Conservation (phyloP, 768 basidiomycete species). For the Agrocybe praecox region DNA sequence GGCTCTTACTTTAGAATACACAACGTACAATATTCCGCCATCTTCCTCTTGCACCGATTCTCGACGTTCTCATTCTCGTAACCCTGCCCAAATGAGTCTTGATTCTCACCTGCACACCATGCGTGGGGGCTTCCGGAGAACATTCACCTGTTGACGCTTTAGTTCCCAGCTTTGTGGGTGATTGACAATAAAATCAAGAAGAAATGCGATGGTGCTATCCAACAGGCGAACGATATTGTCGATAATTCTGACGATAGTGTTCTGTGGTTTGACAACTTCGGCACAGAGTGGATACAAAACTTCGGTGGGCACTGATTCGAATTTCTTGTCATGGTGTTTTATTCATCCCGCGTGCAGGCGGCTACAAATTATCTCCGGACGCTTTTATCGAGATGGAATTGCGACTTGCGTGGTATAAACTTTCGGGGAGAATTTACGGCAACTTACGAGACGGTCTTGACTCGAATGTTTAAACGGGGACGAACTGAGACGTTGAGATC, state of each 20-base stretch:
- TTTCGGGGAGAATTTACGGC: constrained; percentile 78
- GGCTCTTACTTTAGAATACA: constrained; percentile 80
- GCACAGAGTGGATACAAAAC: constrained; percentile 84
- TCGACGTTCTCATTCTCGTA: constrained; percentile 28
- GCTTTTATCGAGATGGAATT: constrained; percentile 90
- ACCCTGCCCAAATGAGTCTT: constrained; percentile 39
- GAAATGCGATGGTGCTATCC: constrained; percentile 61
- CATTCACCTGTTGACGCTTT: constrained; percentile 91
- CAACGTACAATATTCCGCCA: constrained; percentile 47
- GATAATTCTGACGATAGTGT: constrained; percentile 84
- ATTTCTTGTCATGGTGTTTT: not conserved
- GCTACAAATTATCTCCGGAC: constrained; percentile 63
- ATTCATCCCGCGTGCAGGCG: constrained; percentile 3
- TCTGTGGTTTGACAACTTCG: constrained; percentile 82
- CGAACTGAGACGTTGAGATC: constrained; percentile 90
- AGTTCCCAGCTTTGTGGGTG: constrained; percentile 86
- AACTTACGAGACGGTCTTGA: constrained; percentile 92
- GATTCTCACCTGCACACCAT: constrained; percentile 79
- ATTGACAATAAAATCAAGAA: constrained; percentile 57
- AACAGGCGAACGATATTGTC: constrained; percentile 58
- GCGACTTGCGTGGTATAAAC: constrained; percentile 88
- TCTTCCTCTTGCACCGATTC: constrained; percentile 14
- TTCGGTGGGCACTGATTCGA: constrained; percentile 49
- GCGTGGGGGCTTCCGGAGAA: constrained; percentile 82
- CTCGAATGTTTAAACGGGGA: constrained; percentile 83